These are phyloP conservation scores for Penicillium odoratum DNA, from an alignment of 495 filamentous ascomycete genomes.

Conservation along the genomic window DNA sequence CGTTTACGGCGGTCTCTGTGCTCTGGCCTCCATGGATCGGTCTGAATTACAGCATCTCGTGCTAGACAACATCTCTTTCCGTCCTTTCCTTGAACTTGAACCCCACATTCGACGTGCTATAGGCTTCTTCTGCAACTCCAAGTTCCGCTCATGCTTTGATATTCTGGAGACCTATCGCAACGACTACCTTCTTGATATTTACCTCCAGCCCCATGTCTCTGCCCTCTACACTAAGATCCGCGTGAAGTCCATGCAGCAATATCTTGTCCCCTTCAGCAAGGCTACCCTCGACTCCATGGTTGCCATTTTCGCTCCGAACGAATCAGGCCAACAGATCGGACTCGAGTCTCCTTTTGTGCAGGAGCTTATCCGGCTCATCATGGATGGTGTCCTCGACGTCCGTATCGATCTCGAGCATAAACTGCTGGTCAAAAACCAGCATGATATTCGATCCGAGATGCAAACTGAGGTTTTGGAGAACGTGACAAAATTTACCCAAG, in stretches of 20 bases:
- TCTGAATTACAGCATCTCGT: conserved; percentile 70
- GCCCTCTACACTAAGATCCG: conserved; percentile 71
- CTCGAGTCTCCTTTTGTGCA: conserved; percentile 62
- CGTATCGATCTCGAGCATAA: conserved; percentile 81
- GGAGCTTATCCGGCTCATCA: conserved; percentile 77
- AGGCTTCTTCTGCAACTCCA: conserved; percentile 78
- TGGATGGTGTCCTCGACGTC: conserved; percentile 66
- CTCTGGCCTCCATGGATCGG: conserved; percentile 86
- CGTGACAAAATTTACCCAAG: conserved; percentile 68
- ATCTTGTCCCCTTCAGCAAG: conserved; percentile 76
- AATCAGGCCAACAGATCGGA: conserved; percentile 37
- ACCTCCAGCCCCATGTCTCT: conserved; percentile 75
- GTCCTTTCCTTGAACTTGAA: conserved; percentile 86
- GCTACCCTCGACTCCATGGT: conserved; percentile 71
- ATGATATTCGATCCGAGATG: conserved; percentile 63
- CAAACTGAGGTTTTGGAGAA: conserved; percentile 65
- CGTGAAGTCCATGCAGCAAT: conserved; percentile 89
- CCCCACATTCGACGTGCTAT: conserved; percentile 93
- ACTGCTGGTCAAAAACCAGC: conserved; percentile 69
- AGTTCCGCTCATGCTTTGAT: conserved; percentile 79
- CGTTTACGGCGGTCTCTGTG: conserved; percentile 86
- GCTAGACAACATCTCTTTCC: conserved; percentile 76
- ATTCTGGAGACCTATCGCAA: conserved; percentile 77
- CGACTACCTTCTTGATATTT: conserved; percentile 88
- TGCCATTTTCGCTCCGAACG: conserved; percentile 56